These are phyloP conservation scores for Trichoderma sp. DNA, from an alignment of 2,329 filamentous ascomycete species.

Conservation along the genomic window DNA sequence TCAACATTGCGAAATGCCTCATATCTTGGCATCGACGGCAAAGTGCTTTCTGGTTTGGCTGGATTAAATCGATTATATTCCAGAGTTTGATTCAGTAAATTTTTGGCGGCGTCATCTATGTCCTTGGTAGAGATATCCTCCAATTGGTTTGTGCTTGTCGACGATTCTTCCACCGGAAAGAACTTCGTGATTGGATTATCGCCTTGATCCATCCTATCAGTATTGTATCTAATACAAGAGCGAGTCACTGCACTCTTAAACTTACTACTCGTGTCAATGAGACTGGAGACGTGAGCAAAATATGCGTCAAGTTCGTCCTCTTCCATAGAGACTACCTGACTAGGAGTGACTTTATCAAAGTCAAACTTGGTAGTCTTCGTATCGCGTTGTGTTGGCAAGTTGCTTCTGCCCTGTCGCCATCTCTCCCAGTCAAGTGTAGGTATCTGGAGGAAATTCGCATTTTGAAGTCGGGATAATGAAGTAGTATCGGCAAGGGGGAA, in stretches of 20 bases:
- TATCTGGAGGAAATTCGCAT: constrained; percentile 14
- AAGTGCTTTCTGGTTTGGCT: neutral
- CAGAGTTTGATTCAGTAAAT: constrained; percentile 28
- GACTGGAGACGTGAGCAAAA: constrained; percentile 47
- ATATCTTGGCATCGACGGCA: constrained; percentile 26
- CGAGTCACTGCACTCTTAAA: neutral
- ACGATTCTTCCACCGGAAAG: constrained; percentile 35
- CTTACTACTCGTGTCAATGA: constrained; percentile 38
- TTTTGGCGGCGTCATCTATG: constrained; percentile 27
- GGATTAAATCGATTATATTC: neutral
- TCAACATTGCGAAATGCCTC: constrained; percentile 36
- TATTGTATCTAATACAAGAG: neutral
- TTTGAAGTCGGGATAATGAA: constrained; percentile 42
- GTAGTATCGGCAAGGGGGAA: constrained; percentile 67
- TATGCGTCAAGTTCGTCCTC: constrained; percentile 65
- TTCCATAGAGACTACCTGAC: constrained; percentile 63
- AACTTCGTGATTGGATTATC: constrained; percentile 36
- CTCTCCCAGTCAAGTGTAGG: constrained; percentile 65
- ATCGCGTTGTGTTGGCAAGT: constrained; percentile 24
- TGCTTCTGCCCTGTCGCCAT: constrained; percentile 61
- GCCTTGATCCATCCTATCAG: constrained; percentile 24
- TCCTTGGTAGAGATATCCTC: constrained; percentile 32
- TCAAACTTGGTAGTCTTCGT: constrained; percentile 28
- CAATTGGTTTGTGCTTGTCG: constrained; percentile 18
- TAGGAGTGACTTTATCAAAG: constrained; percentile 58